These are phyloP conservation scores for Neolentinus lepideus DNA, from an alignment of 1,284 basidiomycete genomes.

Conservation along the genomic window DNA sequence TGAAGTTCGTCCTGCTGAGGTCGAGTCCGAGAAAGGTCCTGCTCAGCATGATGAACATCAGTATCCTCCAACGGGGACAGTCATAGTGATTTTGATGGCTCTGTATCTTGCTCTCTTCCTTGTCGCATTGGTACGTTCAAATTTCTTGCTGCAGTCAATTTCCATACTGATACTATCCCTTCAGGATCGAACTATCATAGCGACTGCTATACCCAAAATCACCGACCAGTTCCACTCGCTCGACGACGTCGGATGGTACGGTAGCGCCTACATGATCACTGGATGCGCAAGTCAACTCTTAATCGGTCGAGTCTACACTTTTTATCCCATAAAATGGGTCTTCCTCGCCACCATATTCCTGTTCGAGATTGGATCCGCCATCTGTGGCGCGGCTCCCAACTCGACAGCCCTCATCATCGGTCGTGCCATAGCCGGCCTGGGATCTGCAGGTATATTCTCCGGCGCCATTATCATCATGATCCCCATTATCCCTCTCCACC, in stretches of 20 bases:
- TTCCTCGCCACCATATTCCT: conserved; percentile 33
- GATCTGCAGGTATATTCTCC: conserved; percentile 26
- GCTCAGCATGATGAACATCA: not conserved
- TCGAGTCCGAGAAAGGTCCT: not conserved
- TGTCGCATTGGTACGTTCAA: not conserved
- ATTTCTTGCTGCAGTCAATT: not conserved
- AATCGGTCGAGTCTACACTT: conserved; percentile 20
- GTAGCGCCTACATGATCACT: conserved; percentile 20
- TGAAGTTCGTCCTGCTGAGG: not conserved
- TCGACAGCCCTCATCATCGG: conserved; percentile 37
- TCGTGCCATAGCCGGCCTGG: conserved; percentile 33
- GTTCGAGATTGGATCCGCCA: conserved; percentile 35
- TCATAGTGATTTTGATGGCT: not conserved
- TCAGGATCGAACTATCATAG: conserved; percentile 3
- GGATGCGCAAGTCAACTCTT: conserved; percentile 8
- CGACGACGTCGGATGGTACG: conserved; percentile 28
- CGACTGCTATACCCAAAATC: conserved; percentile 33
- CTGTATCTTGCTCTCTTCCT: not conserved
- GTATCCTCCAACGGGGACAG: not conserved
- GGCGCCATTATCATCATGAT: conserved; percentile 10
- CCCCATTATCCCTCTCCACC: conserved; percentile 18
- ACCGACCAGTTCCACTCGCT: conserved; percentile 32
- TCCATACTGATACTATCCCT: not conserved
- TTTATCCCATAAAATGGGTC: conserved; percentile 33
- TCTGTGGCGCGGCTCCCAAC: conserved; percentile 38